Percentiles rank a stretch among this genome's conserved stretches.
Conservation (phyloP, 495 filamentous ascomycete species). For the Penicillium turbatum region DNA sequence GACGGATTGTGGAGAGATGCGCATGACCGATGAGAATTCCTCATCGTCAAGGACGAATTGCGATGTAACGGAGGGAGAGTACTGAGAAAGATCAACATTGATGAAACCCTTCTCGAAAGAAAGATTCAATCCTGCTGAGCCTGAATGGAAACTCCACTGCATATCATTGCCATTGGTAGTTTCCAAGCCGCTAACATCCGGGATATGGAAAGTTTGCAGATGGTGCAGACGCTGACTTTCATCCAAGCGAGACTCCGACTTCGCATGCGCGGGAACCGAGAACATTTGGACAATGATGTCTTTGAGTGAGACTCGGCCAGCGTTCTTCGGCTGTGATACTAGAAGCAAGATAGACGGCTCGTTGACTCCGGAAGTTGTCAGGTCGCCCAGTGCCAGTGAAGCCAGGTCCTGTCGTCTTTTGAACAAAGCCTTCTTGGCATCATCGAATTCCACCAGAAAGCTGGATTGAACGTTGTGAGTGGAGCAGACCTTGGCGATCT, state of each 20-base stretch:
- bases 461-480: conserved; percentile 33
- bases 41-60: conserved; percentile 41
- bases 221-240: conserved; percentile 39
- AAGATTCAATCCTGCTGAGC: conserved; percentile 41
- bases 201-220: conserved; percentile 37
- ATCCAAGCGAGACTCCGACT: conserved; percentile 6
- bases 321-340: conserved; percentile 36
- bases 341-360: conserved; percentile 40
- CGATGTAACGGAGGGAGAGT: conserved; percentile 38
- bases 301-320: conserved; percentile 26
- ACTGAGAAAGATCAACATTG: conserved; percentile 45
- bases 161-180: conserved; percentile 23
- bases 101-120: conserved; percentile 42
- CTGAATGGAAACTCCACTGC: conserved; percentile 46
- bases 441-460: conserved; percentile 45
- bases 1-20: conserved; percentile 42
- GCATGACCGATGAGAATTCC: conserved; percentile 43
- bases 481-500: conserved; percentile 31
- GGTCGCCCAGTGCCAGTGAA: conserved; percentile 36
- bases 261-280: conserved; percentile 30
- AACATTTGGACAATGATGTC: conserved; percentile 44
- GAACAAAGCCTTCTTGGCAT: conserved; percentile 41
- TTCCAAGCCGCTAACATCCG: conserved; percentile 24
- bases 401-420: conserved; percentile 43
- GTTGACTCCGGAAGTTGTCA: conserved; percentile 21